A percentile compares a stretch with the other conserved stretches of the same genome.
These are phyloP conservation scores for Pichia gijzeniarum DNA, from an alignment of 805 yeast species.

Conservation along the genomic window DNA sequence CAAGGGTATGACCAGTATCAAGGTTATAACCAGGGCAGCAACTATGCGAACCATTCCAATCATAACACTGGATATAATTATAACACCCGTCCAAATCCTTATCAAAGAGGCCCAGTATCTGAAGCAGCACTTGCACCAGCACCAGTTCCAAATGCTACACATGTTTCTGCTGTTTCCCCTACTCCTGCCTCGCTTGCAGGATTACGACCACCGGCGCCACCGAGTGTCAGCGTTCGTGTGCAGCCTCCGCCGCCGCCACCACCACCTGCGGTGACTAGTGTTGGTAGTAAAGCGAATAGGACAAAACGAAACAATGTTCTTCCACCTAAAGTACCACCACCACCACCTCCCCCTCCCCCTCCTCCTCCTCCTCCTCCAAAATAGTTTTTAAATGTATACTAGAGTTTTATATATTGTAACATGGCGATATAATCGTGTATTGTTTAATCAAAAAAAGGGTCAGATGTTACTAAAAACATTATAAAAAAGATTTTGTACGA, in stretches of 20 bases:
- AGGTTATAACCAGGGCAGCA: no score
- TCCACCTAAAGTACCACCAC: conserved; percentile 5
- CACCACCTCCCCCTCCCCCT: conserved; percentile 10
- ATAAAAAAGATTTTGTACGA: no score
- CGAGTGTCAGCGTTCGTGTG: not conserved
- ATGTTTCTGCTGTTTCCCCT: not conserved
- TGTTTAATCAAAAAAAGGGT: no score
- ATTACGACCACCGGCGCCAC: conserved; percentile 14
- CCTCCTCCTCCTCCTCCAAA: not conserved
- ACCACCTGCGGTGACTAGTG: not conserved
- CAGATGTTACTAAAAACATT: no score
- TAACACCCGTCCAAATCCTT: not conserved
- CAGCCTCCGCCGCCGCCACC: not conserved
- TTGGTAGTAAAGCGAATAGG: not conserved
- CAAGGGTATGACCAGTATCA: not conserved
- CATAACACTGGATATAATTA: not conserved
- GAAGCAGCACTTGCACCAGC: not conserved
- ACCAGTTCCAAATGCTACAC: not conserved
- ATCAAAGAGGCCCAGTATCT: not conserved
- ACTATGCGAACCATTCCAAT: not conserved
- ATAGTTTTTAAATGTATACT: no score
- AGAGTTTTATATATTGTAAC: no score
- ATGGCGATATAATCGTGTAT: no score
- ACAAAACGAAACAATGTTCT: not conserved
- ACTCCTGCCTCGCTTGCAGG: not conserved